These are phyloP conservation scores for Coprinellus aureogranulatus DNA, from an alignment of 768 basidiomycete genomes.

Conservation along the genomic window DNA sequence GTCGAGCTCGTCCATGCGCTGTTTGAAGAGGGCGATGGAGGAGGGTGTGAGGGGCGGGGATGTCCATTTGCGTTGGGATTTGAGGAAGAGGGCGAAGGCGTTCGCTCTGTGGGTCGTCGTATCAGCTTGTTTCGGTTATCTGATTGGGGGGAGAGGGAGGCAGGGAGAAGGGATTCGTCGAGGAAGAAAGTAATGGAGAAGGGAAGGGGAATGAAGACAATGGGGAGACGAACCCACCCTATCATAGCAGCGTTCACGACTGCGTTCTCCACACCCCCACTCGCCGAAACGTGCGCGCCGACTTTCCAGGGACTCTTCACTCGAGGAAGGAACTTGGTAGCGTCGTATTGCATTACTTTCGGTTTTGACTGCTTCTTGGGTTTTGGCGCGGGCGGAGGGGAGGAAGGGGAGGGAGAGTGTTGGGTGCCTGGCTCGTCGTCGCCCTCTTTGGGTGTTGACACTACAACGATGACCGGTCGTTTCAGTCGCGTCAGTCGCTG, in stretches of 20 bases:
- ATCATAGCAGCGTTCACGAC: neutral
- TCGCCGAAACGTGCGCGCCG: constrained; percentile 81
- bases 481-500: too few species aligned
- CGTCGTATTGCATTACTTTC: constrained; percentile 8
- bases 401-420: too few species aligned
- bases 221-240: constrained; percentile 64
- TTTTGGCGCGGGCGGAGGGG: too few species aligned
- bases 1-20: constrained; percentile 55
- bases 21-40: constrained; percentile 28
- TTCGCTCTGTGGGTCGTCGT: neutral
- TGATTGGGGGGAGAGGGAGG: neutral
- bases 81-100: constrained; percentile 36
- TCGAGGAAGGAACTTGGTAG: constrained; percentile 27
- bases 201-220: constrained; percentile 66
- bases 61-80: constrained; percentile 81
- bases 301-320: constrained; percentile 56
- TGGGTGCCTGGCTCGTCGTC: too few species aligned
- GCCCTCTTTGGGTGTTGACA: too few species aligned
- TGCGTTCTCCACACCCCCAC: constrained; percentile 51
- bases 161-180: constrained; percentile 52
- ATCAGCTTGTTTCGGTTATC: neutral
- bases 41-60: constrained; percentile 59
- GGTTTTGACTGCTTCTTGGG: too few species aligned
- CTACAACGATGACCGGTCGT: too few species aligned
- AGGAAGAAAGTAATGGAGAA: constrained; percentile 73